These are phyloP conservation scores for Bocquillonia castaneifolia DNA, from an alignment of 441 rosid genomes.

Conservation along the genomic window DNA sequence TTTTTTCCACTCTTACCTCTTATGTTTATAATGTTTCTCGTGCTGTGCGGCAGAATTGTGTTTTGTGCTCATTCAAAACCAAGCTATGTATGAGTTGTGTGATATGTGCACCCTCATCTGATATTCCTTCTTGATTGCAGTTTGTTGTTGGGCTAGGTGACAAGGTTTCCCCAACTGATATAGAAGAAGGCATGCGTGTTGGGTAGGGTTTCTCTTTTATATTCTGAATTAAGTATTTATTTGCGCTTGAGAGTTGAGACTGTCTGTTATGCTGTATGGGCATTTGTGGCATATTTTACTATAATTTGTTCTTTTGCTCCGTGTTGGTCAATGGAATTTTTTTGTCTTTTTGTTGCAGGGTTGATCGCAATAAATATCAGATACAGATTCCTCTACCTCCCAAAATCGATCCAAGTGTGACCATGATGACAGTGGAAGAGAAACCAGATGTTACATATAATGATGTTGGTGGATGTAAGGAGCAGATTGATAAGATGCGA, in stretches of 20 bases:
- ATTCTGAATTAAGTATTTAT: background rate
- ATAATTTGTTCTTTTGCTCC: background rate
- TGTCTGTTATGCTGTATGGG: background rate
- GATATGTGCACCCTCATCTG: background rate
- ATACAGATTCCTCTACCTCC: constrained; percentile 98
- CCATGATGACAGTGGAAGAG: constrained; percentile 99
- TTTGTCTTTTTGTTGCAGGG: constrained; percentile 39
- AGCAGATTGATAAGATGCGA: constrained; percentile 94
- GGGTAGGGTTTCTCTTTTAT: constrained; percentile 5
- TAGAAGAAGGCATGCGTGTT: constrained; percentile 92
- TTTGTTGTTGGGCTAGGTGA: constrained; percentile 68
- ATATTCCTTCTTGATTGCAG: constrained; percentile 4
- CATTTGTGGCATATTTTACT: background rate
- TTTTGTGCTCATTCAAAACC: background rate
- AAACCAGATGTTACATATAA: constrained; percentile 97
- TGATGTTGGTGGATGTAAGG: constrained; percentile 99
- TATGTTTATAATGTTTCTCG: too few relatives aligned
- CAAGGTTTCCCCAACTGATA: constrained; percentile 95
- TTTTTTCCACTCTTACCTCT: background rate
- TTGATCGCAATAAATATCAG: constrained; percentile 94
- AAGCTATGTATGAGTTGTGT: background rate
- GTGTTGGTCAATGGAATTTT: background rate
- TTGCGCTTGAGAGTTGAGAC: background rate
- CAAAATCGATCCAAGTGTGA: constrained; percentile 95
- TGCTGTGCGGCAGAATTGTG: background rate